phyloP scores from a whole-genome alignment of 345 rosid genomes.

The Isatis tinctoria region DNA sequence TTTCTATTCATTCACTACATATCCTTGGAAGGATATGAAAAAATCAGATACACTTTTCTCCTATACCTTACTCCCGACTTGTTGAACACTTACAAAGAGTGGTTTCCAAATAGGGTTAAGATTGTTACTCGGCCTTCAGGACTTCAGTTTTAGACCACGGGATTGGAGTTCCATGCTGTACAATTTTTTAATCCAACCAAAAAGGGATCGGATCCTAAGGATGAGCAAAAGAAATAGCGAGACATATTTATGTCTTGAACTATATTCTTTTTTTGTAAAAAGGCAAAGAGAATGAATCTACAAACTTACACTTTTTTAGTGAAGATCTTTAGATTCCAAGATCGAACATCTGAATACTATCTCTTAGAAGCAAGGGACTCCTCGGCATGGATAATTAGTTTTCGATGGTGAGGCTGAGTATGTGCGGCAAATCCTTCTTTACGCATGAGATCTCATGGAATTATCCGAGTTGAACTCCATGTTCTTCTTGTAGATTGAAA shows the following conservation, averaged over 20 bases:
- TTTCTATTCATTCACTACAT: too few species aligned
- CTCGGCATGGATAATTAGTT: constrained; percentile 80
- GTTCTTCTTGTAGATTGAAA: too few species aligned
- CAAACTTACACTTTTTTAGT: constrained; percentile 74
- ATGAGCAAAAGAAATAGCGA: not conserved
- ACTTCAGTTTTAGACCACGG: constrained; percentile 90
- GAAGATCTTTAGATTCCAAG: constrained; percentile 77
- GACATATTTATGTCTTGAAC: constrained; percentile 2
- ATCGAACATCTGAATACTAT: constrained; percentile 67
- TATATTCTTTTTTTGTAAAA: not conserved
- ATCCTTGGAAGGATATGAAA: not conserved
- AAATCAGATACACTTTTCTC: constrained; percentile 14
- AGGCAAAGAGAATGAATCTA: constrained; percentile 12
- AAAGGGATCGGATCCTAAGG: constrained; percentile 84
- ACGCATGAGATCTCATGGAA: constrained; percentile 51
- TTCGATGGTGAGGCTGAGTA: constrained; percentile 44
- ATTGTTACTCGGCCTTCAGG: constrained; percentile 65
- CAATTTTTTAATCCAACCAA: constrained; percentile 70
- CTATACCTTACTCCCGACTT: constrained; percentile 84
- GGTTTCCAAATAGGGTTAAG: constrained; percentile 70
- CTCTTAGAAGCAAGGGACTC: constrained; percentile 74
- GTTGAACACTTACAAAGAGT: constrained; percentile 69
- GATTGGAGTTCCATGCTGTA: constrained; percentile 56
- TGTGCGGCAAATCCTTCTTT: constrained; percentile 48
- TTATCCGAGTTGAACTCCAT: constrained; percentile 36